A percentile compares a stretch with the other conserved stretches of the same genome.
Conservation (phyloP, 1,284 basidiomycete species). For the Tylopilus sp. region DNA sequence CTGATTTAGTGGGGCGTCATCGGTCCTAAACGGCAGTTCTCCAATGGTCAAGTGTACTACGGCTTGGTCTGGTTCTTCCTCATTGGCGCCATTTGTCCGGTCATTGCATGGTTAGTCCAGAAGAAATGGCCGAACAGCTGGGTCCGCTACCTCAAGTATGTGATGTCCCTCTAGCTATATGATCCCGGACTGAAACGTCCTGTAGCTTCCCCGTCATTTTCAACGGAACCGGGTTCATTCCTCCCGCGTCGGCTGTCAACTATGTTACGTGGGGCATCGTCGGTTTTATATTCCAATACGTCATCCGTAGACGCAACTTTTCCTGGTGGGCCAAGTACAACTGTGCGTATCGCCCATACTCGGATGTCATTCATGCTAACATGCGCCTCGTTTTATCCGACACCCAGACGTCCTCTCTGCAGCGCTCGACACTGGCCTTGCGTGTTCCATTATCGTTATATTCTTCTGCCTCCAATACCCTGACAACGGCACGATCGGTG, state of each 20-base stretch:
- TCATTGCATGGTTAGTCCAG: slow-evolving; percentile 38
- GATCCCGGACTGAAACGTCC: neutral
- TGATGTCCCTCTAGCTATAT: neutral
- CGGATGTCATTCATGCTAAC: neutral
- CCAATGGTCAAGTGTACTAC: slow-evolving; percentile 28
- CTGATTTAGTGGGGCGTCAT: slow-evolving; percentile 38
- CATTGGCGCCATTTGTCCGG: slow-evolving; percentile 45
- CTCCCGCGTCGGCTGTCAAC: slow-evolving; percentile 46
- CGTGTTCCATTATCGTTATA: slow-evolving; percentile 41
- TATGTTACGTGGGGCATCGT: slow-evolving; percentile 50
- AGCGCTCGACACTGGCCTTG: slow-evolving; percentile 49
- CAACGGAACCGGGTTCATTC: slow-evolving; percentile 49
- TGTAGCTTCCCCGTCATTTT: slow-evolving; percentile 50
- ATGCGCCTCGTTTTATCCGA: neutral
- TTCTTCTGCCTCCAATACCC: slow-evolving; percentile 50
- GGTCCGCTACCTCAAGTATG: slow-evolving; percentile 46
- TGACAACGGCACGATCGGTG: slow-evolving; percentile 42
- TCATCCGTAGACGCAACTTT: slow-evolving; percentile 48
- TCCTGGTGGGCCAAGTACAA: slow-evolving; percentile 59
- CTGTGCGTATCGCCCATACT: slow-evolving; percentile 22
- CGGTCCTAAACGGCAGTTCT: slow-evolving; percentile 38
- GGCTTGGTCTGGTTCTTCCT: slow-evolving; percentile 54
- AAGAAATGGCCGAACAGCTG: slow-evolving; percentile 43
- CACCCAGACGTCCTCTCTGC: slow-evolving; percentile 45
- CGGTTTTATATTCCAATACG: slow-evolving; percentile 53